Base-by-base conservation (phyloP, 106 monocot species). In the Acorus calamus region DNA sequence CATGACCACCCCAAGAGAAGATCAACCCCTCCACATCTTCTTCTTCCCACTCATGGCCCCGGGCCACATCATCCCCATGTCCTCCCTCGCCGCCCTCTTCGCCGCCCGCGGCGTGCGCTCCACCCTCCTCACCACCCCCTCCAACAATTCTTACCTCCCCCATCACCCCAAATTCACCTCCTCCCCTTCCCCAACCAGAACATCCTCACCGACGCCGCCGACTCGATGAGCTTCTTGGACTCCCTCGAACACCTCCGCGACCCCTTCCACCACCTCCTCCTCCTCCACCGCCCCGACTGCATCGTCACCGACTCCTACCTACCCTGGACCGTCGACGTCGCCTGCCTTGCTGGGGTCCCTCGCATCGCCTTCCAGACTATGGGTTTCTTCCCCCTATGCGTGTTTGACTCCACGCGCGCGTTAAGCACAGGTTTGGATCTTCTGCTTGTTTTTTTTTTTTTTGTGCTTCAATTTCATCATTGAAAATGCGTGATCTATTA, bases 351-450 rank as follows among this genome's bases (percentile, higher is more conserved):
- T 43, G 69, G 70, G 7, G n/a, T 86, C 4, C 79, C 77, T 4
- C 49, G 83, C 42, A 46, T 82, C 12, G 51, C 53, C 42, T 83
- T 86, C 70, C 63, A 68, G 42, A 77, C 79, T 52, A 60, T 14
- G 7, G 46, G 57, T 57, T 66, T 62, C 65, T 70, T 77, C 66
- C 7, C 62, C 28, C 1, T 64, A 42, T 59, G 45, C 42, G 11
- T 41, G 42, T 42, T 44, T 50, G 50, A 53, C 2, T 59, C 12
- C 2, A 9, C 28, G 52, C 46, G 7, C 60, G 45, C 43, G 55
- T 51, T 12, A 49, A 13, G 4, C 41, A 67, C 6, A 46, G 50
- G 5, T 28, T 28, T 28, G 28, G 28, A 28, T 28, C 28, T 1
- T 28, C 28, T 28, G 28, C 28, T 28, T 28, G 28, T 28, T 28